These are phyloP conservation scores for Coniella lustricola DNA, from an alignment of 2,329 filamentous ascomycete species.

Conservation along the genomic window DNA sequence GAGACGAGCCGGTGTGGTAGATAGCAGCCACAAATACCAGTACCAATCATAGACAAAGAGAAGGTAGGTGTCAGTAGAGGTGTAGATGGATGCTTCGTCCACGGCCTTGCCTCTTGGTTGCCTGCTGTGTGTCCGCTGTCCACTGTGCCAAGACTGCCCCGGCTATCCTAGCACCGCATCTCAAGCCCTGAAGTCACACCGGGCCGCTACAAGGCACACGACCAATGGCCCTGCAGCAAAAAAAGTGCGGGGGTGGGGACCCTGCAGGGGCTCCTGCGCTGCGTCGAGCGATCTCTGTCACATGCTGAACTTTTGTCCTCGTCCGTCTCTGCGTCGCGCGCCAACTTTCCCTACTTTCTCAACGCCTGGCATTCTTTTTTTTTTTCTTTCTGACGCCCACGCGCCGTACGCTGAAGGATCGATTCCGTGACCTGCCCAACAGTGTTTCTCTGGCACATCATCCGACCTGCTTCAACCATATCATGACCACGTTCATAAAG, in stretches of 20 bases:
- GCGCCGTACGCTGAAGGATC: too few relatives aligned
- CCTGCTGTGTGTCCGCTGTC: too few relatives aligned
- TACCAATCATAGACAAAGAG: neutral
- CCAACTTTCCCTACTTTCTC: neutral
- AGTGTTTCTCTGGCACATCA: too few relatives aligned
- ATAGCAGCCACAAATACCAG: too few relatives aligned
- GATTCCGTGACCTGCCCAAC: too few relatives aligned
- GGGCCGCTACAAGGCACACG: neutral
- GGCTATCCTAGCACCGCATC: neutral
- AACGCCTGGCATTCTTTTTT: too few relatives aligned
- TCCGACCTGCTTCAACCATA: too few relatives aligned
- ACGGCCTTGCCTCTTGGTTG: too few relatives aligned
- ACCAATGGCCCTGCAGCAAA: neutral
- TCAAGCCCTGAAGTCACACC: neutral
- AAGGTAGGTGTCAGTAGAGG: neutral
- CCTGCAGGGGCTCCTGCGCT: neutral
- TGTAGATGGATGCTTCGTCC: too few relatives aligned
- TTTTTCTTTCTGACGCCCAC: too few relatives aligned
- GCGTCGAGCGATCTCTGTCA: neutral
- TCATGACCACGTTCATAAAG: too few relatives aligned
- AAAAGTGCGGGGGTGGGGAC: neutral
- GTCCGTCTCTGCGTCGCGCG: neutral
- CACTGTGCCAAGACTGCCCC: neutral
- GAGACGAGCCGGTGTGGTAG: neutral
- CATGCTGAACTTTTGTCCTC: neutral